These are phyloP conservation scores for Scleroderma bovista DNA, from an alignment of 768 basidiomycete genomes.

Conservation along the genomic window DNA sequence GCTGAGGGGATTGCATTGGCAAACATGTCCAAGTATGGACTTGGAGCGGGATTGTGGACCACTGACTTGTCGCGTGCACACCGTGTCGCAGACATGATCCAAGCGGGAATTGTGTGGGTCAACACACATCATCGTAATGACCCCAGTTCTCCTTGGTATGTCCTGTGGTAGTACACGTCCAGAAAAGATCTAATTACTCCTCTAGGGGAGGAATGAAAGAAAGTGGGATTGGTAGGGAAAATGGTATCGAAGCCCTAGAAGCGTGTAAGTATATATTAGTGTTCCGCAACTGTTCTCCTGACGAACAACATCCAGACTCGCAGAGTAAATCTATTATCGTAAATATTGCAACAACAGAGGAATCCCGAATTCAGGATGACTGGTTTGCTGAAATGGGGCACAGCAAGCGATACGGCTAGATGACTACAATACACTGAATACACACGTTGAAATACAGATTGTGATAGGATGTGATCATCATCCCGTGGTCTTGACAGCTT, in stretches of 20 bases:
- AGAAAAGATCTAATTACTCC: neutral
- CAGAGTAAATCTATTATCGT: slow-evolving; percentile 81
- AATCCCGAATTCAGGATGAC: slow-evolving; percentile 57
- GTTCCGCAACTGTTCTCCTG: neutral
- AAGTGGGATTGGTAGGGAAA: slow-evolving; percentile 83
- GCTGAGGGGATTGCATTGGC: slow-evolving; percentile 62
- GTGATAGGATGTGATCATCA: slow-evolving; percentile 5
- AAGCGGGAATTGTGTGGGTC: slow-evolving; percentile 80
- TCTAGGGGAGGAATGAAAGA: slow-evolving; percentile 90
- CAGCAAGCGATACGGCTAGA: slow-evolving; percentile 62
- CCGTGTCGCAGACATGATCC: slow-evolving; percentile 60
- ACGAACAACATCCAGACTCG: slow-evolving; percentile 47
- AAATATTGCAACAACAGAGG: slow-evolving; percentile 60
- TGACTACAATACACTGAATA: slow-evolving; percentile 10
- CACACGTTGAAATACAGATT: slow-evolving; percentile 1
- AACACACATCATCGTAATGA: slow-evolving; percentile 90
- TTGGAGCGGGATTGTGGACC: slow-evolving; percentile 82
- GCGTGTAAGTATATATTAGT: slow-evolving; percentile 46
- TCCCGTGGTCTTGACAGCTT: slow-evolving; percentile 53
- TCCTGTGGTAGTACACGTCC: neutral
- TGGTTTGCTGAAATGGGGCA: slow-evolving; percentile 65
- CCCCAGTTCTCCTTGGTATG: slow-evolving; percentile 80
- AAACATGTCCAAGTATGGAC: slow-evolving; percentile 73
- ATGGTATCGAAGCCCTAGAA: slow-evolving; percentile 76
- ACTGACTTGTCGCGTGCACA: slow-evolving; percentile 69